phyloP scores from a whole-genome alignment of 352 stramenopile species.

The Pythium aquatile region DNA sequence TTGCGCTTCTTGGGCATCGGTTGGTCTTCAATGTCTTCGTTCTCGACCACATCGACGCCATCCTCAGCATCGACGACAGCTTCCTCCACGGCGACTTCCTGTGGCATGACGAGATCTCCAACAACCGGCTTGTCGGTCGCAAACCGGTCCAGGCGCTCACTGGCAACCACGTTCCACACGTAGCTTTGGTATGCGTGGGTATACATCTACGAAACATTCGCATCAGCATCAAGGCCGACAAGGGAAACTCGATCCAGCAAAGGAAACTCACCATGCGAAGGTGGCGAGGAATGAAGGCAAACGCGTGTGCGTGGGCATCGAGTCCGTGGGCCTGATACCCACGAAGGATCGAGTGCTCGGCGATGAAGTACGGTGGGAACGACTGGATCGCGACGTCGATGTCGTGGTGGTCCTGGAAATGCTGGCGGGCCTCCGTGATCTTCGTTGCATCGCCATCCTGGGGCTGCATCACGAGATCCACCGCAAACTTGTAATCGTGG shows the following conservation, averaged over 20 bases:
- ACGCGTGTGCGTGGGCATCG: constrained; percentile 53
- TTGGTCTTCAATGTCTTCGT: constrained; percentile 35
- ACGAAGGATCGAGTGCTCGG: constrained; percentile 67
- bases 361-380: constrained; percentile 80
- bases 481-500: constrained; percentile 88
- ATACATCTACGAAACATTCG: constrained; percentile 60
- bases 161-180: constrained; percentile 94
- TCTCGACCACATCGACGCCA: constrained; percentile 10
- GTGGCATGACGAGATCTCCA: constrained; percentile 90
- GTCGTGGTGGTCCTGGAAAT: constrained; percentile 66
- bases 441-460: constrained; percentile 76
- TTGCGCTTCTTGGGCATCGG: constrained; percentile 34
- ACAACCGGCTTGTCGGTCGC: constrained; percentile 63
- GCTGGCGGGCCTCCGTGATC: constrained; percentile 63
- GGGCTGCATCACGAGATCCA: constrained; percentile 90
- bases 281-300: constrained; percentile 79
- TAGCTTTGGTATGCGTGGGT: constrained; percentile 94
- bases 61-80: constrained; percentile 16
- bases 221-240: neutral
- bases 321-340: constrained; percentile 60
- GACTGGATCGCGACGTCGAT: constrained; percentile 51
- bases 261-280: constrained; percentile 66
- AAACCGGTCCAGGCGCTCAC: constrained; percentile 82
- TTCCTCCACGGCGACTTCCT: constrained; percentile 17
- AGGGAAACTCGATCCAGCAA: neutral